Evolutionary conservation across 2,329 filamentous ascomycete genomes (phyloP), one percentile per base, ranked within the genome.

Genomic region (Sporothrix globosa): DNA sequence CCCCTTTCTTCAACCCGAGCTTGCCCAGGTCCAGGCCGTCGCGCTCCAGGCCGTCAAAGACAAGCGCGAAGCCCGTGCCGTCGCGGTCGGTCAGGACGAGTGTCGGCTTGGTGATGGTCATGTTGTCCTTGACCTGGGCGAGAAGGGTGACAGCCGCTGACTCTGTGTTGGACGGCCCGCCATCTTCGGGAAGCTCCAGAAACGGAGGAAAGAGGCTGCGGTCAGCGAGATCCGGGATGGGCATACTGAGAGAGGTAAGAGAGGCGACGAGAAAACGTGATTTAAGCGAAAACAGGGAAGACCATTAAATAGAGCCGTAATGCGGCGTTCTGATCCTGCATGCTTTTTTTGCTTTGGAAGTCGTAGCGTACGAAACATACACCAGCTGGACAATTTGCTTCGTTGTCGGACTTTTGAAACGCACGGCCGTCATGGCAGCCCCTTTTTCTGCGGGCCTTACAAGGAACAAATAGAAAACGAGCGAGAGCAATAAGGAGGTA

Each of bases 41-140:
- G 50, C 79, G 76, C 11, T 73, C 79, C 30, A 76, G 73, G 44
- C 82, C 81, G 70, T 82, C 81, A 69, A 84, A 85, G 0, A 82
- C 80, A 9, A 85, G 77, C 2, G 83, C 83, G 73, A 85, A 84
- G 46, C 81, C 77, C 24, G 75, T 73, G 53, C 78, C 77, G 53
- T 75, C 72, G 48, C 78, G 76, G 77, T 85, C 83, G 46, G 77
- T 76, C 21, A 80, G 79, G 67, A 85, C 81, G 1, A 85, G 79
- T 4, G 83, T 85, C 6, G 83, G 83, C 73, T 84, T 82, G 24
- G 79, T 84, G 73, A 85, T 83, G 53, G 83, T 82, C 76, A 81
- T 82, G 76, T 84, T 79, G 72, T 84, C 79, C 71, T 81, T 81
- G 69, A 84, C 77, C 70, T 84, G 80, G 52, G 81, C 83, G 14